These are phyloP conservation scores for Lentinus tigrinus DNA, from an alignment of 768 basidiomycete species.

Conservation along the genomic window DNA sequence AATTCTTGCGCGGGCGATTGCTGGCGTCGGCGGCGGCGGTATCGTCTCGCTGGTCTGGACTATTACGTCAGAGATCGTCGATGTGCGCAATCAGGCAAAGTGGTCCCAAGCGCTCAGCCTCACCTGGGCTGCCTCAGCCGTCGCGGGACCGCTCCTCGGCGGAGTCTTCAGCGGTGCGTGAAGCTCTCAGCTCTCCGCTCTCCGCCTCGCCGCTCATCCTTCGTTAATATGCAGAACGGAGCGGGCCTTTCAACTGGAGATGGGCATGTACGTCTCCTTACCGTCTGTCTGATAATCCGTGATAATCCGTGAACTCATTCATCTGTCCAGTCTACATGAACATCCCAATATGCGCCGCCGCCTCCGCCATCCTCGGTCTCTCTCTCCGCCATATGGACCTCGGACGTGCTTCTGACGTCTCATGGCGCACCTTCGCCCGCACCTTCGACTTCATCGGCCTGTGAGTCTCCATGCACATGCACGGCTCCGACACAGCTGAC, in stretches of 20 bases:
- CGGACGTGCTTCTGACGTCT: constrained; percentile 43
- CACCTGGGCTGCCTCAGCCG: constrained; percentile 84
- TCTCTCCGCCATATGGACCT: constrained; percentile 62
- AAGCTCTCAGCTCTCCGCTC: background rate
- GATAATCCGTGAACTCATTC: background rate
- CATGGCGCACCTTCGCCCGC: constrained; percentile 52
- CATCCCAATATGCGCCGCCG: constrained; percentile 67
- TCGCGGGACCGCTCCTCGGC: constrained; percentile 82
- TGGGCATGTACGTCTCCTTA: constrained; percentile 70
- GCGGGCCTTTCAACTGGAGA: constrained; percentile 60
- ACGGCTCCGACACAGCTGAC: constrained; percentile 8
- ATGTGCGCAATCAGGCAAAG: constrained; percentile 64
- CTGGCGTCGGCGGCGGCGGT: constrained; percentile 85
- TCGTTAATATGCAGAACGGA: constrained; percentile 10
- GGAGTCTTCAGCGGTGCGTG: constrained; percentile 75
- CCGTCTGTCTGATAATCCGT: background rate
- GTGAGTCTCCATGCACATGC: constrained; percentile 42
- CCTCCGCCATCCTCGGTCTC: constrained; percentile 52
- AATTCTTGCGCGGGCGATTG: constrained; percentile 61
- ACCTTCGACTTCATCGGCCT: constrained; percentile 79
- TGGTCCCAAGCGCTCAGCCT: constrained; percentile 85
- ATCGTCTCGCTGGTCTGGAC: constrained; percentile 87
- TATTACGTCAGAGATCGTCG: constrained; percentile 82
- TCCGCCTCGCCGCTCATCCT: too few species aligned
- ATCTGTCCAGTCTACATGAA: constrained; percentile 72